Evolutionary conservation across 2,329 filamentous ascomycete species (phyloP), one percentile per base, ranked within the genome.

Genomic region (Cladobotryum protrusum): DNA sequence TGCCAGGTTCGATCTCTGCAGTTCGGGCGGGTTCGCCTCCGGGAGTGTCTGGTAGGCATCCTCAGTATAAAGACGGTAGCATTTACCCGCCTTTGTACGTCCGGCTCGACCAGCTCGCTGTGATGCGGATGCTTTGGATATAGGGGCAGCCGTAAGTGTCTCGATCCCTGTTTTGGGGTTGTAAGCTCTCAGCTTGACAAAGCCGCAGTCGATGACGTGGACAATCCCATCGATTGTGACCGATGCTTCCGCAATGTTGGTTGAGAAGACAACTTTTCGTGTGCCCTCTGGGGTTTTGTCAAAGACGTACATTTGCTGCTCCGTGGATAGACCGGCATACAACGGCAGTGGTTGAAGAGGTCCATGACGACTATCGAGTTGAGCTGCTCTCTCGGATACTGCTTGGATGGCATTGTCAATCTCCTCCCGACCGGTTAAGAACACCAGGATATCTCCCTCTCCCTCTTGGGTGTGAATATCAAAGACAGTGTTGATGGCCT

Each of bases 221-320:
- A 90, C 84, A 53, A 97, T 91, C 3, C 89, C 90, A 47, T 93
- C 85, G 49, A 97, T 95, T 14, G 93, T 97, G 40, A 99, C 86
- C 2, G 89, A 96, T 4, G 93, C 92, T 72, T 99, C 93, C 12
- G 93, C 90, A 56, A 97, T 96, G 64, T 97, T 97, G 52, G 93
- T 97, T 4, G 89, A 86, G 57, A 96, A 85, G 34, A 99, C 87
- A 36, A 96, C 87, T 64, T 97, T 97, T 39, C 93, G 81, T 1
- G 85, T 91, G 52, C 91, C 85, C 53, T 88, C 83, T 0, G 88
- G 83, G 2, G 90, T 74, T 48, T 86, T 83, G 59, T 96, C 89
- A 63, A 97, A 97, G 37, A 97, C 86, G 57, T 91, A 91, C 82
- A 96, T 92, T 63, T 97, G 93, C 61, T 96, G 85, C 56, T 96